Conservation (phyloP, 805 yeast genomes). For the Teunomyces pallodes region DNA sequence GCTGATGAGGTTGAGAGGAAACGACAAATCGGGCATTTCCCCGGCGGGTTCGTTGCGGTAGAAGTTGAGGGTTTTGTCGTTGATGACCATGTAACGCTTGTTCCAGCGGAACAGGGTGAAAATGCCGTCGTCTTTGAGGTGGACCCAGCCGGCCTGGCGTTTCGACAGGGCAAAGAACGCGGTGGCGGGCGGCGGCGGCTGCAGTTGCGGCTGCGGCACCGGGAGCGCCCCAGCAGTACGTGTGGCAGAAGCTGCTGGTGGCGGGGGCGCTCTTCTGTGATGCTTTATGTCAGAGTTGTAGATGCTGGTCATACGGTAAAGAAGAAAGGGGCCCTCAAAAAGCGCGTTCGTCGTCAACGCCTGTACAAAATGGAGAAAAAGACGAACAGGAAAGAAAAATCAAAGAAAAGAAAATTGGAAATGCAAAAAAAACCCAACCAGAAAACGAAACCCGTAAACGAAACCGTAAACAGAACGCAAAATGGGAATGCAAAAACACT, state of each 20-base stretch:
- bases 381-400: not conserved
- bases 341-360: not conserved
- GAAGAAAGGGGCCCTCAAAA: not conserved
- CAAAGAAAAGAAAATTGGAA: not conserved
- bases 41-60: slow-evolving; percentile 59
- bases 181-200: not conserved
- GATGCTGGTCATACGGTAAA: slow-evolving; percentile 32
- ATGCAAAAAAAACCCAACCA: not conserved
- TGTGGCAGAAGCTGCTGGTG: slow-evolving; percentile 16
- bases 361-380: not conserved
- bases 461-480: no score
- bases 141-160: slow-evolving; percentile 76
- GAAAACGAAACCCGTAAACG: not conserved
- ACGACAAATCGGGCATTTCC: slow-evolving; percentile 35
- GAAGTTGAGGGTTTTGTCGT: slow-evolving; percentile 71
- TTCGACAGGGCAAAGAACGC: slow-evolving; percentile 11
- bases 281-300: slow-evolving; percentile 40
- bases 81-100: slow-evolving; percentile 74
- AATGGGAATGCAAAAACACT: no score
- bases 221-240: not conserved
- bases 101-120: slow-evolving; percentile 89
- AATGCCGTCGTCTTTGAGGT: slow-evolving; percentile 85
- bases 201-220: not conserved
- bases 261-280: slow-evolving; percentile 46
- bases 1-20: slow-evolving; percentile 38